Percentiles rank a stretch among this genome's conserved stretches.
Evolutionary conservation across 148 eudicot species (phyloP).

Genomic region (Chenopodium formosanum): DNA sequence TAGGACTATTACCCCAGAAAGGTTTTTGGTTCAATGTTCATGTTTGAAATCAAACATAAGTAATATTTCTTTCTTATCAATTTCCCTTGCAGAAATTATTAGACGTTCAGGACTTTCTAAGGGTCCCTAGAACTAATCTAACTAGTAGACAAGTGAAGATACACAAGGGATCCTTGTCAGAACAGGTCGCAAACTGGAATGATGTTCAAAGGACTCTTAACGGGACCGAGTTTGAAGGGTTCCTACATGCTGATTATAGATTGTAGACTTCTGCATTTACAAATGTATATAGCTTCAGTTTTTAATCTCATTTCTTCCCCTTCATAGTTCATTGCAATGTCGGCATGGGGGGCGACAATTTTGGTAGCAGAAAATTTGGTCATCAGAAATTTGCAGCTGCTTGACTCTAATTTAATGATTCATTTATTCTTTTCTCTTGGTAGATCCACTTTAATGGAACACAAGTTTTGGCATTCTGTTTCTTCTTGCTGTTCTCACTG

Average conservation of each 20-base stretch:
- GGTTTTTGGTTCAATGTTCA: not conserved
- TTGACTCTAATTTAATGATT: conserved; percentile 6
- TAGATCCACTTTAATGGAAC: not conserved
- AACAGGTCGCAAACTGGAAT: conserved; percentile 76
- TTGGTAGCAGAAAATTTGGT: conserved; percentile 17
- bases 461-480: not conserved
- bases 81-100: conserved; percentile 39
- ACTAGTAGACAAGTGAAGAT: conserved; percentile 81
- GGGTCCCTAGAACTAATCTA: conserved; percentile 57
- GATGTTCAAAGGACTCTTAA: conserved; percentile 61
- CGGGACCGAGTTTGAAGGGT: conserved; percentile 71
- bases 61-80: not conserved
- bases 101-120: conserved; percentile 80
- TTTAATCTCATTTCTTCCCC: not conserved
- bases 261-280: conserved; percentile 29
- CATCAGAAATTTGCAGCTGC: not conserved
- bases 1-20: not conserved
- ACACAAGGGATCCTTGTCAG: conserved; percentile 68
- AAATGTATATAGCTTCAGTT: conserved; percentile 37
- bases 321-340: not conserved
- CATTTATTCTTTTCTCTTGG: conserved; percentile 12
- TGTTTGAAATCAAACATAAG: not conserved
- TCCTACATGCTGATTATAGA: conserved; percentile 52
- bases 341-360: conserved; percentile 9
- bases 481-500: not conserved